Evolutionary conservation across 805 yeast species (phyloP).

Genomic region (Cyberlindnera mrakii): DNA sequence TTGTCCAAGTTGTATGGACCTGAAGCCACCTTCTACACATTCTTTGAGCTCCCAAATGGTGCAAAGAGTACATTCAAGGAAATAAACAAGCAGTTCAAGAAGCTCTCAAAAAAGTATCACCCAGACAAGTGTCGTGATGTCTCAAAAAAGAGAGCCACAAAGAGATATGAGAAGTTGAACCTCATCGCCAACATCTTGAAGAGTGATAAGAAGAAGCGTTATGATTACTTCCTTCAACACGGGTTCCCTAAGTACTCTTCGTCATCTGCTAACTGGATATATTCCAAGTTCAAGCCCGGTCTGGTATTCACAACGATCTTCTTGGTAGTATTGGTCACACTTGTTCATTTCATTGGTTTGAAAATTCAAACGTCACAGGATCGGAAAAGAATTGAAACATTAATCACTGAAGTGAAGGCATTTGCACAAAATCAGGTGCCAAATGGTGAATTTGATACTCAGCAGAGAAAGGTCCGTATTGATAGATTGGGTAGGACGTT

Average conservation of each 20-base stretch:
- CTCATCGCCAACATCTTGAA: slow-evolving; percentile 70
- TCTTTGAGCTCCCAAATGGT: slow-evolving; percentile 15
- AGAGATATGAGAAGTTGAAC: slow-evolving; percentile 72
- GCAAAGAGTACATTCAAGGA: slow-evolving; percentile 34
- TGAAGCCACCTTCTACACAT: slow-evolving; percentile 26
- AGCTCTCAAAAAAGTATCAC: slow-evolving; percentile 64
- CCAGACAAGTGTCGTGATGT: slow-evolving; percentile 62
- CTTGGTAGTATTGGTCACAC: slow-evolving; percentile 43
- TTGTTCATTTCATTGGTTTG: slow-evolving; percentile 53
- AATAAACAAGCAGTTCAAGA: slow-evolving; percentile 62
- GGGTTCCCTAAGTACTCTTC: slow-evolving; percentile 85
- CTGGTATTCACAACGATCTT: slow-evolving; percentile 43
- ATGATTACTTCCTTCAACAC: slow-evolving; percentile 74
- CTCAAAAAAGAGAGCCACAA: slow-evolving; percentile 35
- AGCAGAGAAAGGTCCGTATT: slow-evolving; percentile 15
- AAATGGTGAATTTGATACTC: slow-evolving; percentile 19
- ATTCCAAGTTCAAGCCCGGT: slow-evolving; percentile 65
- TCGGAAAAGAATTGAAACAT: slow-evolving; percentile 44
- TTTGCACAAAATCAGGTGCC: slow-evolving; percentile 55
- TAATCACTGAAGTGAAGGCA: slow-evolving; percentile 45
- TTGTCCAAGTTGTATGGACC: slow-evolving; percentile 30
- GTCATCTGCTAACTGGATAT: slow-evolving; percentile 40
- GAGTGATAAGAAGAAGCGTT: slow-evolving; percentile 51
- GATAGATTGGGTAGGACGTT: slow-evolving; percentile 41
- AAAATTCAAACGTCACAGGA: slow-evolving; percentile 48